Percentiles rank a stretch among this genome's conserved stretches.
Evolutionary conservation across 345 rosid species (phyloP).

Genomic region (Cardiospermum halicacabum): DNA sequence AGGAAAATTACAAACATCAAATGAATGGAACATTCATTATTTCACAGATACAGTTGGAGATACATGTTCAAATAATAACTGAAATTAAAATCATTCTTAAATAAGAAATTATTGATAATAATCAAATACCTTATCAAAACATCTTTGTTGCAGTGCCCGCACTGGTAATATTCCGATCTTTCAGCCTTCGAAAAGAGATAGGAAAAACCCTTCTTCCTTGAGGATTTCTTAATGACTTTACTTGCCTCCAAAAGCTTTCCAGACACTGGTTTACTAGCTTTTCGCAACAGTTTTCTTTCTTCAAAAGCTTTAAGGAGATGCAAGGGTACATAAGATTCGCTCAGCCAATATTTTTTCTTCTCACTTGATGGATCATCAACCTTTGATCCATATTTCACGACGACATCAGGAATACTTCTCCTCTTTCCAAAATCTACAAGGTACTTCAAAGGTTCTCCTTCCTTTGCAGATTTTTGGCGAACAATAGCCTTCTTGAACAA

Average conservation of each 20-base stretch:
- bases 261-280: slow-evolving; percentile 38
- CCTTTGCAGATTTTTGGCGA: slow-evolving; percentile 71
- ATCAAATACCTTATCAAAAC: slow-evolving; percentile 56
- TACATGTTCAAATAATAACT: not conserved
- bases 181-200: slow-evolving; percentile 80
- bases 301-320: slow-evolving; percentile 90
- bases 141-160: slow-evolving; percentile 85
- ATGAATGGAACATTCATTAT: not conserved
- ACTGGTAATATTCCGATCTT: slow-evolving; percentile 53
- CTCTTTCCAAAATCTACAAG: slow-evolving; percentile 99
- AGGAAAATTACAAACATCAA: not conserved
- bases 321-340: slow-evolving; percentile 73
- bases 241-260: slow-evolving; percentile 34
- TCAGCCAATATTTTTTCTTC: slow-evolving; percentile 87
- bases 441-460: slow-evolving; percentile 58
- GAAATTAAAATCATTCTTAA: not conserved
- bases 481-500: slow-evolving; percentile 78
- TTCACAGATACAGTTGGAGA: not conserved
- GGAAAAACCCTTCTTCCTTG: slow-evolving; percentile 55
- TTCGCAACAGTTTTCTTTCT: slow-evolving; percentile 78
- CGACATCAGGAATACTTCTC: slow-evolving; percentile 75
- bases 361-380: slow-evolving; percentile 86
- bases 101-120: not conserved
- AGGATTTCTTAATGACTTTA: slow-evolving; percentile 29
- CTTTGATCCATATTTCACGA: slow-evolving; percentile 53